These are phyloP conservation scores for Myriosclerotinia curreyana DNA, from an alignment of 2,329 filamentous ascomycete species.

Conservation along the genomic window DNA sequence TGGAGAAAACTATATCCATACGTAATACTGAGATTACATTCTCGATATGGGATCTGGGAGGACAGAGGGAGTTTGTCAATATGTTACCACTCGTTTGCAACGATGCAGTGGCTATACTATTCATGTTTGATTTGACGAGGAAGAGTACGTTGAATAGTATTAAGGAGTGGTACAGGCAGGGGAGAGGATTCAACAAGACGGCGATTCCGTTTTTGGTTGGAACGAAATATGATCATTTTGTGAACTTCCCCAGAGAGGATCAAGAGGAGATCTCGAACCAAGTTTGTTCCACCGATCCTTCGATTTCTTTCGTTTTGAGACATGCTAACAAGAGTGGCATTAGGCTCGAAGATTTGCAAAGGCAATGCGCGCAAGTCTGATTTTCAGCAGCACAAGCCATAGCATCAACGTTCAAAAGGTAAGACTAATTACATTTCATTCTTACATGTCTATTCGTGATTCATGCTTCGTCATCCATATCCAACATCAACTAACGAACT, in stretches of 20 bases:
- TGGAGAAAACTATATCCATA: conserved; percentile 99
- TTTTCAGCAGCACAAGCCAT: conserved; percentile 98
- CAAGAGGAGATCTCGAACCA: conserved; percentile 98
- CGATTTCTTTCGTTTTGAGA: not conserved
- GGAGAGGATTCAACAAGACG: conserved; percentile 98
- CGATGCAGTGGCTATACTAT: conserved; percentile 95
- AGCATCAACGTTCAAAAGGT: conserved; percentile 99
- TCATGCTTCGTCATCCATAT: not conserved
- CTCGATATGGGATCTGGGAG: conserved; percentile 97
- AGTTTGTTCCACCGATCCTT: conserved; percentile 48
- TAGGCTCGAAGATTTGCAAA: conserved; percentile 94
- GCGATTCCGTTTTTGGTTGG: conserved; percentile 97
- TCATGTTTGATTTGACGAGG: conserved; percentile 98
- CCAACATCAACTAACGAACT: conserved; percentile 18
- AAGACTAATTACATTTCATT: conserved; percentile 31
- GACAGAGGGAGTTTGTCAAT: conserved; percentile 98
- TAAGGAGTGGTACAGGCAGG: conserved; percentile 99
- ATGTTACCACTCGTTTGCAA: conserved; percentile 99
- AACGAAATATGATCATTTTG: conserved; percentile 98
- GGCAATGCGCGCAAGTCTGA: conserved; percentile 95
- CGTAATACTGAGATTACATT: conserved; percentile 99
- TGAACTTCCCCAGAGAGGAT: conserved; percentile 95
- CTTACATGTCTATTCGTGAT: not conserved
- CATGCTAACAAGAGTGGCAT: conserved; percentile 16
- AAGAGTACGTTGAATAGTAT: conserved; percentile 99